Evolutionary conservation across 2,329 filamentous ascomycete species (phyloP).

Genomic region (Cordyceps cicadae): DNA sequence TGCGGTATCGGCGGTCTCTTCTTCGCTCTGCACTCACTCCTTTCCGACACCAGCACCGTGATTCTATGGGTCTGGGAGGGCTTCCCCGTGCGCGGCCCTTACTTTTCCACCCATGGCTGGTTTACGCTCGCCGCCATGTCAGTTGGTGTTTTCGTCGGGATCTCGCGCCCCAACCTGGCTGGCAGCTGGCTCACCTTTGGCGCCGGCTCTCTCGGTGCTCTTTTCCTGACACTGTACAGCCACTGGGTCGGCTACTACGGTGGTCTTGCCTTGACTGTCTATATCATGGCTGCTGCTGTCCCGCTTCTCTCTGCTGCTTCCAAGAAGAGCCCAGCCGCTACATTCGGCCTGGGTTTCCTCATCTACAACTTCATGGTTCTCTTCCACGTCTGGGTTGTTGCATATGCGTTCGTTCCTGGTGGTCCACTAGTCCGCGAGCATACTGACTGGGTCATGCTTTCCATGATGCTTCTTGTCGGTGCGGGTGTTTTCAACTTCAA

Average conservation of each 20-base stretch:
- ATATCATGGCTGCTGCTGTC: slow-evolving; percentile 72
- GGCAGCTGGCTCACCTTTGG: slow-evolving; percentile 74
- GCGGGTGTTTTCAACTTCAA: slow-evolving; percentile 72
- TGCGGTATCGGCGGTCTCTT: slow-evolving; percentile 75
- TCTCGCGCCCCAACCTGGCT: slow-evolving; percentile 61
- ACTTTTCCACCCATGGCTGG: slow-evolving; percentile 82
- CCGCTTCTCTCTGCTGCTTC: slow-evolving; percentile 69
- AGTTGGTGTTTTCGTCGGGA: slow-evolving; percentile 64
- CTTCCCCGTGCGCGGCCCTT: slow-evolving; percentile 80
- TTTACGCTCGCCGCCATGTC: slow-evolving; percentile 85
- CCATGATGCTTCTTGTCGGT: slow-evolving; percentile 76
- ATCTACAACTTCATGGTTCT: slow-evolving; percentile 89
- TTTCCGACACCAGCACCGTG: slow-evolving; percentile 98
- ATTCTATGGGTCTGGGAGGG: slow-evolving; percentile 98
- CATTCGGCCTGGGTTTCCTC: slow-evolving; percentile 83
- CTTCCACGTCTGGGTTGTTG: slow-evolving; percentile 98
- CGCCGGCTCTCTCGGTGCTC: slow-evolving; percentile 69
- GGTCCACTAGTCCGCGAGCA: slow-evolving; percentile 86
- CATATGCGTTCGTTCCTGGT: slow-evolving; percentile 94
- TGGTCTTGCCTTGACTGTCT: slow-evolving; percentile 64
- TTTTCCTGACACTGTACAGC: slow-evolving; percentile 63
- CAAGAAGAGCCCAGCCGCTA: slow-evolving; percentile 65
- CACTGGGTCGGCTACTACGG: slow-evolving; percentile 91
- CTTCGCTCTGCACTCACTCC: slow-evolving; percentile 82
- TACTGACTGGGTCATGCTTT: slow-evolving; percentile 91